These are phyloP conservation scores for Teunomyces lycoperdinae DNA, from an alignment of 805 yeast genomes.

Conservation along the genomic window DNA sequence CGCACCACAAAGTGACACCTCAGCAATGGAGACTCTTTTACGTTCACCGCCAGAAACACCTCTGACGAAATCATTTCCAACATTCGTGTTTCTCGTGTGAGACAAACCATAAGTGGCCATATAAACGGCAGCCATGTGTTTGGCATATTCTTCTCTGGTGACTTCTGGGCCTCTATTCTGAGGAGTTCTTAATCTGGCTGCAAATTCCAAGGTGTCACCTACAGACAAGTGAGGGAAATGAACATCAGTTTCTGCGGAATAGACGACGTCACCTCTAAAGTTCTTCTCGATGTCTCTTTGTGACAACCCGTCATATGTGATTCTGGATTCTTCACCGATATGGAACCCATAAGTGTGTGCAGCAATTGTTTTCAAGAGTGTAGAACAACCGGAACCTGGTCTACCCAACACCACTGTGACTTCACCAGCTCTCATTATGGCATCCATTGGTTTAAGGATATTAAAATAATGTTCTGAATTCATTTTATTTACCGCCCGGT, in stretches of 20 bases:
- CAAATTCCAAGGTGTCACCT: conserved; percentile 55
- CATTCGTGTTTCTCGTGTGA: conserved; percentile 59
- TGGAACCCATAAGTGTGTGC: conserved; percentile 37
- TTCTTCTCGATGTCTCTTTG: conserved; percentile 26
- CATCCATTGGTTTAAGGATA: conserved; percentile 35
- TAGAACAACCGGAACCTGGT: conserved; percentile 43
- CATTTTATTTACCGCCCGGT: conserved; percentile 15
- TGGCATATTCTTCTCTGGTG: conserved; percentile 22
- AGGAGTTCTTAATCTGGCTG: conserved; percentile 49
- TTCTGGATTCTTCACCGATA: conserved; percentile 28
- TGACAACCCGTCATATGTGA: conserved; percentile 34
- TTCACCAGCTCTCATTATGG: conserved; percentile 36
- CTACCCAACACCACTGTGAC: conserved; percentile 40
- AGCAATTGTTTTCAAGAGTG: conserved; percentile 38
- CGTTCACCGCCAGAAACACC: conserved; percentile 88
- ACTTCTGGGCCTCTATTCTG: conserved; percentile 32
- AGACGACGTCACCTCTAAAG: conserved; percentile 37
- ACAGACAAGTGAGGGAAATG: conserved; percentile 58
- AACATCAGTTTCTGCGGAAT: conserved; percentile 53
- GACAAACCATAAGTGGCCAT: conserved; percentile 46
- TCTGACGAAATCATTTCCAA: conserved; percentile 60
- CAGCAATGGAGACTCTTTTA: conserved; percentile 81
- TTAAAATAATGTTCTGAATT: conserved; percentile 27
- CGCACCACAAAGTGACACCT: conserved; percentile 65
- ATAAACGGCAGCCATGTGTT: conserved; percentile 17